phyloP scores from a whole-genome alignment of 2,329 filamentous ascomycete species.

The Lachnellula occidentalis region DNA sequence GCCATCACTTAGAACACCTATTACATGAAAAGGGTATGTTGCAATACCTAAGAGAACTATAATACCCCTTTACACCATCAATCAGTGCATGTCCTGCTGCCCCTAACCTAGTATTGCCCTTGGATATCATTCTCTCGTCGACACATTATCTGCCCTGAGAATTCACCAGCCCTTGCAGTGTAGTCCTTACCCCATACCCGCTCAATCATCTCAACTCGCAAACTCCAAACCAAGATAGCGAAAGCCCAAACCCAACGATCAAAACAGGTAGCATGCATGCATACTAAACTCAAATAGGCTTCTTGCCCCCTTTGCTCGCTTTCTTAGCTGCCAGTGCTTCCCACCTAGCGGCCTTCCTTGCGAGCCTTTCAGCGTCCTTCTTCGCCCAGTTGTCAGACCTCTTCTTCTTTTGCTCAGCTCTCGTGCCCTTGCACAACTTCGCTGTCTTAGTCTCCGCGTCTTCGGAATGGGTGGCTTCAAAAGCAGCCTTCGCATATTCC shows the following conservation, averaged over 20 bases:
- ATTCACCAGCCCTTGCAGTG: neutral
- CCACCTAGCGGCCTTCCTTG: constrained; percentile 17
- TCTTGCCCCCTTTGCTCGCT: constrained; percentile 4
- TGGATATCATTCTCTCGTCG: constrained; percentile 1
- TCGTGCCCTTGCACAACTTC: constrained; percentile 7
- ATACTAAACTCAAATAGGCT: neutral
- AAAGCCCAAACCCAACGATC: neutral
- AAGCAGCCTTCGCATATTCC: constrained; percentile 44
- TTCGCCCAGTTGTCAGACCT: neutral
- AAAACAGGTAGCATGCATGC: neutral
- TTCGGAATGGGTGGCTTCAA: constrained; percentile 18
- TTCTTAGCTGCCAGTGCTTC: constrained; percentile 4
- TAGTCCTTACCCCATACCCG: neutral
- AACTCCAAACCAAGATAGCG: constrained; percentile 7
- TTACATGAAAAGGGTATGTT: constrained; percentile 8
- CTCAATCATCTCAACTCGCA: neutral
- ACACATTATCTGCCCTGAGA: neutral
- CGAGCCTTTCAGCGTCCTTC: constrained; percentile 7
- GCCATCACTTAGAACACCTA: neutral
- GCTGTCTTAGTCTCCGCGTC: neutral
- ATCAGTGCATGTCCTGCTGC: neutral
- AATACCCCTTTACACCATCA: constrained; percentile 8
- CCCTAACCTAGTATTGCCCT: neutral
- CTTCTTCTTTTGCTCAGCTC: constrained; percentile 9
- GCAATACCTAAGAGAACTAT: constrained; percentile 6